A percentile compares a stretch with the other conserved stretches of the same genome.
Evolutionary conservation across 2,329 filamentous ascomycete genomes (phyloP).

Genomic region (Oidium heveae): DNA sequence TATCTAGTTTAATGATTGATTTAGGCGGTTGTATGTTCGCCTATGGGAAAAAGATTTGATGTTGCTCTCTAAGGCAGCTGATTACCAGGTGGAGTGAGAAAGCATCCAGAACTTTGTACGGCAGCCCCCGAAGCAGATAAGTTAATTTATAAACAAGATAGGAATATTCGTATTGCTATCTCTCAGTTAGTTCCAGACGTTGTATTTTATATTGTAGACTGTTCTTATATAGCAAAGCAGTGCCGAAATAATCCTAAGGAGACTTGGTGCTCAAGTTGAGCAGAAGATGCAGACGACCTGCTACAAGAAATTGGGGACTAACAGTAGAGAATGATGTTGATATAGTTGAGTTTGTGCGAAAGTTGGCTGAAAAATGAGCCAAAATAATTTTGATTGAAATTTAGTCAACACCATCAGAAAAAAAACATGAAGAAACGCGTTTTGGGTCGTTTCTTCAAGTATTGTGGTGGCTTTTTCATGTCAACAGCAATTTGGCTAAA

Average conservation of each 20-base stretch:
- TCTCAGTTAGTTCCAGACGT: not conserved
- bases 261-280: not conserved
- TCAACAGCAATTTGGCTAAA: not conserved
- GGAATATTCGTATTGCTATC: not conserved
- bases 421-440: not conserved
- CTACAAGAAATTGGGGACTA: constrained; percentile 1
- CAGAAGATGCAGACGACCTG: not conserved
- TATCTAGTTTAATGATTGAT: no score
- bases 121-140: not conserved
- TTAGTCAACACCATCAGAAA: not conserved
- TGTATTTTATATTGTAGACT: not conserved
- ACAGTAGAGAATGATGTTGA: not conserved
- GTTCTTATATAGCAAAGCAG: not conserved
- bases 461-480: not conserved
- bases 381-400: not conserved
- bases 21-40: no score
- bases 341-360: not conserved
- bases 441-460: not conserved
- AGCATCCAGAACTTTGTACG: not conserved
- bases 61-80: no score
- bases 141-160: not conserved
- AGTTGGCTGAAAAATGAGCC: not conserved
- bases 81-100: no score
- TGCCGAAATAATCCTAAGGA: not conserved
- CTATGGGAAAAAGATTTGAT: no score